Evolutionary conservation across 352 stramenopile genomes (phyloP).

Genomic region (Pythium phragmitis): DNA sequence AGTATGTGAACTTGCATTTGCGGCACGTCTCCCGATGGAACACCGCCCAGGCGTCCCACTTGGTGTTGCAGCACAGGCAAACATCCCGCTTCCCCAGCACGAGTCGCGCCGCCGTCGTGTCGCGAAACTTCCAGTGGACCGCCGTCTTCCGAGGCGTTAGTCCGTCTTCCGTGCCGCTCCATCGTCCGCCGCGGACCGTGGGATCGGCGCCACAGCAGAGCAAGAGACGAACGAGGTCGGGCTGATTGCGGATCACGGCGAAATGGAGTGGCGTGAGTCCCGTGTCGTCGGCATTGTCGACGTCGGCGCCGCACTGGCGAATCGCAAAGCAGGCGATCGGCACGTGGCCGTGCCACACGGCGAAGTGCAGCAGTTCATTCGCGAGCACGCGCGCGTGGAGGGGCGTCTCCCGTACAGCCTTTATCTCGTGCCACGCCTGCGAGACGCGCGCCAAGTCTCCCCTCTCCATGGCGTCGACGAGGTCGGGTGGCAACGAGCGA

Average conservation of each 20-base stretch:
- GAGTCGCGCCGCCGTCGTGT: conserved; percentile 59
- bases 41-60: conserved; percentile 57
- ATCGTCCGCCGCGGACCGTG: conserved; percentile 30
- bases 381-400: conserved; percentile 44
- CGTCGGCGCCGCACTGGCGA: conserved; percentile 53
- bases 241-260: conserved; percentile 72
- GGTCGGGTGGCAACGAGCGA: conserved; percentile 57
- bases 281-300: conserved; percentile 72
- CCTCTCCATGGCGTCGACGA: conserved; percentile 39
- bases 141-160: conserved; percentile 61
- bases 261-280: conserved; percentile 78
- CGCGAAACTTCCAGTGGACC: conserved; percentile 60
- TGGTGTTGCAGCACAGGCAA: conserved; percentile 79
- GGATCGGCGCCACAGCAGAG: conserved; percentile 51
- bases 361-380: conserved; percentile 80
- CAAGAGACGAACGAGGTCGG: conserved; percentile 69
- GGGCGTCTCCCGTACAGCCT: conserved; percentile 24
- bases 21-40: conserved; percentile 53
- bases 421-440: conserved; percentile 47
- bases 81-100: conserved; percentile 64
- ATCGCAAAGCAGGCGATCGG: conserved; percentile 67
- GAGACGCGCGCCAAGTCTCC: conserved; percentile 41
- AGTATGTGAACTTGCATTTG: conserved; percentile 59
- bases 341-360: conserved; percentile 66
- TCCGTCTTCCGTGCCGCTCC: conserved; percentile 31